Conservation (phyloP, 2,329 filamentous ascomycete genomes). For the Colletotrichum spaethianum region DNA sequence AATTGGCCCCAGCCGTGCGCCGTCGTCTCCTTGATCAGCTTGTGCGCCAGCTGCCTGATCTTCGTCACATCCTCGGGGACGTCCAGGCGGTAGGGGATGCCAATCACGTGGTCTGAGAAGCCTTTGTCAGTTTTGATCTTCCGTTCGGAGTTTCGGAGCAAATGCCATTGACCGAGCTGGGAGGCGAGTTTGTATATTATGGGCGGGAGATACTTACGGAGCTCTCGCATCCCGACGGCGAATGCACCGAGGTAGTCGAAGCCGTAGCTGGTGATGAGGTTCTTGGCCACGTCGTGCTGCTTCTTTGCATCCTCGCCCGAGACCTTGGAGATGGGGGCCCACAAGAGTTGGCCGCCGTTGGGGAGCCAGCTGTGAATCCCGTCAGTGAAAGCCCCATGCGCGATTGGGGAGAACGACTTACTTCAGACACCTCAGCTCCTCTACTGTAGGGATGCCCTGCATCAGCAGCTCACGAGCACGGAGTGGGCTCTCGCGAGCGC, state of each 20-base stretch:
- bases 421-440: conserved; percentile 55
- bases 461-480: conserved; percentile 46
- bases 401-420: conserved; percentile 47
- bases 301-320: conserved; percentile 51
- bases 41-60: conserved; percentile 46
- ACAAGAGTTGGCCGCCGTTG: conserved; percentile 55
- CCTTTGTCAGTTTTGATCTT: not conserved
- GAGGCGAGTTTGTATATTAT: not conserved
- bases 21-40: conserved; percentile 56
- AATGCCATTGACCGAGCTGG: not conserved
- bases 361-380: conserved; percentile 55
- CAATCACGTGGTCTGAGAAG: conserved; percentile 61
- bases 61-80: conserved; percentile 54
- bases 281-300: conserved; percentile 51
- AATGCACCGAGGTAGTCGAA: conserved; percentile 52
- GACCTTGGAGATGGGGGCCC: conserved; percentile 55
- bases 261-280: conserved; percentile 44
- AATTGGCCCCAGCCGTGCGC: conserved; percentile 59
- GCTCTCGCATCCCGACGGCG: conserved; percentile 46
- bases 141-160: not conserved
- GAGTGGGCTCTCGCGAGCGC: conserved; percentile 49
- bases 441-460: conserved; percentile 53
- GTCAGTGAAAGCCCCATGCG: conserved; percentile 59
- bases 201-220: conserved; percentile 44
- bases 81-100: conserved; percentile 65